phyloP scores from a whole-genome alignment of 306 rosid species.

The Fragaria vesca region DNA sequence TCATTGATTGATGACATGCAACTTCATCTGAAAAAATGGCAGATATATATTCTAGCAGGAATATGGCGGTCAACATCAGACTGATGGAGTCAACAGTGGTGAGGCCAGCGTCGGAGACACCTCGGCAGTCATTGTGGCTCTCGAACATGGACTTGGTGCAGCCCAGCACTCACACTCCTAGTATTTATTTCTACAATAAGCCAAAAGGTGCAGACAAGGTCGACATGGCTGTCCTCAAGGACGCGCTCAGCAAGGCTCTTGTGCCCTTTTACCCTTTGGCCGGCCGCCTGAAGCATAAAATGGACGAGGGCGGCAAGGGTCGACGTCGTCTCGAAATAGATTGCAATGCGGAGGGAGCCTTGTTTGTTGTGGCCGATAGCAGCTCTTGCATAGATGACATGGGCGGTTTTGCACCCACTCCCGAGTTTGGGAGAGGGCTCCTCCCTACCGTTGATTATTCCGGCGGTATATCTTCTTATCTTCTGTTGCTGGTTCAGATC shows the following conservation, averaged over 20 bases:
- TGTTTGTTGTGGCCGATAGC: conserved; percentile 70
- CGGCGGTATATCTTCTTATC: conserved; percentile 56
- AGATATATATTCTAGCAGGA: no score
- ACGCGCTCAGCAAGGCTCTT: conserved; percentile 61
- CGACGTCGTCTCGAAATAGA: conserved; percentile 56
- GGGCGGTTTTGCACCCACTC: conserved; percentile 83
- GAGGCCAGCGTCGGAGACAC: conserved; percentile 59
- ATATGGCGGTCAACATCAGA: conserved; percentile 47
- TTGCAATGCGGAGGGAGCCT: conserved; percentile 70
- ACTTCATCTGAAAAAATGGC: no score
- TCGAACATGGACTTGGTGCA: conserved; percentile 74
- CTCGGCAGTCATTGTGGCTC: conserved; percentile 58
- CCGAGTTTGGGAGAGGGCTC: conserved; percentile 59
- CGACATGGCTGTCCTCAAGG: conserved; percentile 43
- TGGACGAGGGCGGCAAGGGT: conserved; percentile 48
- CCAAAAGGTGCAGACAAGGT: conserved; percentile 30
- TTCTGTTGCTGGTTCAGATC: conserved; percentile 71
- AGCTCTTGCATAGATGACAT: conserved; percentile 51
- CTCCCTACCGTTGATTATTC: conserved; percentile 77
- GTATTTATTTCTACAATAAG: conserved; percentile 63
- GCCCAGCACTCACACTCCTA: conserved; percentile 70
- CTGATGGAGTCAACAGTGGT: conserved; percentile 69
- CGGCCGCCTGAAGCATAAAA: conserved; percentile 50
- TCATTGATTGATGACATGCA: no score
- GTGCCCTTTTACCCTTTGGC: conserved; percentile 86